phyloP scores from a whole-genome alignment of 192 early-diverging fungal species.

The Coemansia sp. region DNA sequence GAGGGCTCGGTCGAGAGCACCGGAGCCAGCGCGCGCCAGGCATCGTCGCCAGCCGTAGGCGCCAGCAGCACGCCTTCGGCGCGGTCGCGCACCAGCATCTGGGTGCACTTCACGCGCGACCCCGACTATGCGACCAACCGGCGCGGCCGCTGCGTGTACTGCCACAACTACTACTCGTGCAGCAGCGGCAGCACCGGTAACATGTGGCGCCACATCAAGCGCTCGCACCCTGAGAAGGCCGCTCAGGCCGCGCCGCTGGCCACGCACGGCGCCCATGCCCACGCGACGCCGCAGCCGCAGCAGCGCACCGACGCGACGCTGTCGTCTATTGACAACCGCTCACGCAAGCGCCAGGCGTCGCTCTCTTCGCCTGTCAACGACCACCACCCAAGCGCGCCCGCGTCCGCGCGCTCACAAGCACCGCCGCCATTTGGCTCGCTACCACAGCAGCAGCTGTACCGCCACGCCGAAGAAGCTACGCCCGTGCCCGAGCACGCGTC shows the following conservation, averaged over 20 bases:
- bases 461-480: constrained; percentile 21
- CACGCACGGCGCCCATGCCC: constrained; percentile 36
- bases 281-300: constrained; percentile 10
- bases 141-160: constrained; percentile 56
- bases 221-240: constrained; percentile 52
- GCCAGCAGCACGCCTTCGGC: constrained; percentile 28
- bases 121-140: constrained; percentile 55
- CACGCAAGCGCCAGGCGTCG: constrained; percentile 54
- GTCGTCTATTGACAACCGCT: constrained; percentile 16
- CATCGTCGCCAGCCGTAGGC: constrained; percentile 32
- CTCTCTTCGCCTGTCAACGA: constrained; percentile 38
- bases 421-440: background rate
- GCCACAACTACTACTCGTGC: constrained; percentile 58
- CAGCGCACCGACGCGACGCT: background rate
- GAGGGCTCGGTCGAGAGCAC: constrained; percentile 49
- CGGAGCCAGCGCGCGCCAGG: constrained; percentile 22
- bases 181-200: constrained; percentile 56
- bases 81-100: constrained; percentile 52
- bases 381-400: background rate
- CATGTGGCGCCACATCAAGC: constrained; percentile 58
- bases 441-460: background rate
- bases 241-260: constrained; percentile 46
- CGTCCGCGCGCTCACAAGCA: background rate
- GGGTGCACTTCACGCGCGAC: constrained; percentile 54
- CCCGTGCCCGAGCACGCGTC: constrained; percentile 3